A percentile compares a stretch with the other conserved stretches of the same genome.
Evolutionary conservation across 306 rosid genomes (phyloP).

Genomic region (Trifolium repens): DNA sequence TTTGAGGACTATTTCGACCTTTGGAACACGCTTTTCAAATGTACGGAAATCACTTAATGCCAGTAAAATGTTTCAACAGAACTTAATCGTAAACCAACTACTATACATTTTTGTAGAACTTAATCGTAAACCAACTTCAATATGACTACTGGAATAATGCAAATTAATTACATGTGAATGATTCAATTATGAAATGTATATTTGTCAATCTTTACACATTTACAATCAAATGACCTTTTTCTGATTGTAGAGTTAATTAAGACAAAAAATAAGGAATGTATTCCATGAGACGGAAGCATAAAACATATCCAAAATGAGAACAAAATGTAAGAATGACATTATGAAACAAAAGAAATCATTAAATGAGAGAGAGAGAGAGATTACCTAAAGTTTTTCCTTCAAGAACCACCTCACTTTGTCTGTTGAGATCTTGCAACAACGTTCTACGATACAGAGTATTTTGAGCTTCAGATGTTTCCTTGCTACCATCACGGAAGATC

Average conservation of each 20-base stretch:
- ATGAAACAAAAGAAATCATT: constrained; percentile 16
- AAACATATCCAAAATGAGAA: constrained; percentile 30
- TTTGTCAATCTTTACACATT: constrained; percentile 16
- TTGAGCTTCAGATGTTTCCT: constrained; percentile 72
- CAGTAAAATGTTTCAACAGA: constrained; percentile 16
- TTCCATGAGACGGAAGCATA: constrained; percentile 23
- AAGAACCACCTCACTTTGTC: constrained; percentile 98
- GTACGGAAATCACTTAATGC: background rate
- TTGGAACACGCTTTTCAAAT: constrained; percentile 17
- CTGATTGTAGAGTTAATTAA: constrained; percentile 16
- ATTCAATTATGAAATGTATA: constrained; percentile 26
- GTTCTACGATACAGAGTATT: constrained; percentile 68
- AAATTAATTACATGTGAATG: constrained; percentile 1
- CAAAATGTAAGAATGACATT: background rate
- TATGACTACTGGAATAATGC: constrained; percentile 19
- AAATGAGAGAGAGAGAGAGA: constrained; percentile 41
- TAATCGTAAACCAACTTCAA: constrained; percentile 12
- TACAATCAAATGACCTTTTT: constrained; percentile 7
- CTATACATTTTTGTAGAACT: constrained; percentile 2
- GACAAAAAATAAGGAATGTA: constrained; percentile 25
- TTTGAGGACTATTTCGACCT: constrained; percentile 5
- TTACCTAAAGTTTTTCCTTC: constrained; percentile 88
- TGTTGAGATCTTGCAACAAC: constrained; percentile 92
- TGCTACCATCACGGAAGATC: constrained; percentile 92
- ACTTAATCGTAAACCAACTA: constrained; percentile 5